Evolutionary conservation across 495 filamentous ascomycete genomes (phyloP), one percentile per base, ranked within the genome.

Genomic region (Podospora fimiseda): DNA sequence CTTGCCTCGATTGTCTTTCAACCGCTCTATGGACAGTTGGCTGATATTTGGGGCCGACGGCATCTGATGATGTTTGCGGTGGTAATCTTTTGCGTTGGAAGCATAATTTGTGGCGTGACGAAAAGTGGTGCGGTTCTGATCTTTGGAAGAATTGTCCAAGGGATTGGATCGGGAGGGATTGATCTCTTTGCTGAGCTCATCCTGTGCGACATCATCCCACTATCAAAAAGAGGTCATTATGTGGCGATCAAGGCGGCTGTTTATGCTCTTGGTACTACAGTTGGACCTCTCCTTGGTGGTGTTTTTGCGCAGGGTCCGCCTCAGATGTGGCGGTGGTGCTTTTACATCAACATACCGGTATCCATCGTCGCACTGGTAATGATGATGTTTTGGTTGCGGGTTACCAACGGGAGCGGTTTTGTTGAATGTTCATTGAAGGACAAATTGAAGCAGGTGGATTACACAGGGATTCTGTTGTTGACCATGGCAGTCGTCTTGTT

Each of bases 161-260:
- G 90, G 44, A 69, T 85, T 19, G 90, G 89, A 5, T 88, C 85
- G 20, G 90, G 90, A 43, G 90, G 89, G 88, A 60, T 71, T 38
- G 66, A 68, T 19, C 51, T 70, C 44, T 68, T 67, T 44, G 66
- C 65, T n/a, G 65, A 68, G 52, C 50, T 71, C 18, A 68, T 71
- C 45, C 56, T 71, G 48, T 82, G 83, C 9, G 89, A 95, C 70
- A 65, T 92, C 41, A 89, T 90, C 62, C 84, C 83, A 45, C 74
- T 89, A 66, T 70, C 68, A 50, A 63, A 67, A 79, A 84, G 88
- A 60, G 86, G 61, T 69, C 82, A 58, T 77, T 84, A 72, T 49
- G 69, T 67, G 55, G 74, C 73, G 49, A 65, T 76, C 48, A 68
- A 89, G 52, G 83, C 86, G 15, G 76, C 80, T 5, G 81, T 82